These are phyloP conservation scores for Neurospora sp. DNA, from an alignment of 495 filamentous ascomycete species.

Conservation along the genomic window DNA sequence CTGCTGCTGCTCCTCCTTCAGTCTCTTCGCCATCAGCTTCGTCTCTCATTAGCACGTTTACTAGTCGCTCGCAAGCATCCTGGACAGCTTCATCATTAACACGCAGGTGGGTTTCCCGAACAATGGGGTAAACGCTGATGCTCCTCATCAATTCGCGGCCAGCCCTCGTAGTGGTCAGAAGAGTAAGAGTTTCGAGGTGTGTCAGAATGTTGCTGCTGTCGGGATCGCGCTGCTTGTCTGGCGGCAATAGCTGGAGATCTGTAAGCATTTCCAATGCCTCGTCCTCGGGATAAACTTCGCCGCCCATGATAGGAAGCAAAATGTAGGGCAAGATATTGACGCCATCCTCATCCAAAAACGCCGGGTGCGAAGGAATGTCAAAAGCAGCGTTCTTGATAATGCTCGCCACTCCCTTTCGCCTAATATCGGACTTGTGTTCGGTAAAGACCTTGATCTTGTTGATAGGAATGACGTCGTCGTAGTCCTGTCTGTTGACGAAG, in stretches of 20 bases:
- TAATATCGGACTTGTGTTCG: constrained; percentile 67
- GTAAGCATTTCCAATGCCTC: constrained; percentile 73
- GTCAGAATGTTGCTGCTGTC: constrained; percentile 68
- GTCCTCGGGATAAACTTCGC: constrained; percentile 55
- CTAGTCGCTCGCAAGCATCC: constrained; percentile 79
- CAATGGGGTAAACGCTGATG: constrained; percentile 78
- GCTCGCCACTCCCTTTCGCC: constrained; percentile 82
- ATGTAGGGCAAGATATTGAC: constrained; percentile 81
- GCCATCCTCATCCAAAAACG: constrained; percentile 56
- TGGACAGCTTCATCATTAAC: constrained; percentile 72
- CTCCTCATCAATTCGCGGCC: constrained; percentile 63
- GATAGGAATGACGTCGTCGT: constrained; percentile 70
- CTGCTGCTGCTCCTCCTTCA: constrained; percentile 46
- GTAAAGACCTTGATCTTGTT: constrained; percentile 89
- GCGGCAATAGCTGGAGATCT: constrained; percentile 78
- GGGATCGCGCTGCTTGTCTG: constrained; percentile 74
- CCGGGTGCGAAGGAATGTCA: constrained; percentile 57
- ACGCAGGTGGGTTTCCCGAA: constrained; percentile 74
- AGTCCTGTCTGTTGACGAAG: constrained; percentile 60
- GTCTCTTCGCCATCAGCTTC: constrained; percentile 54
- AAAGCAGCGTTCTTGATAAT: constrained; percentile 83
- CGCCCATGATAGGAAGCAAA: constrained; percentile 55
- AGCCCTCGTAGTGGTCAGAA: constrained; percentile 69
- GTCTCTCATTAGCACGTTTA: constrained; percentile 86
- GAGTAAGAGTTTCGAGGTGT: constrained; percentile 76